Evolutionary conservation across 2,329 filamentous ascomycete genomes (phyloP).

Genomic region (Aschersonia sp.): DNA sequence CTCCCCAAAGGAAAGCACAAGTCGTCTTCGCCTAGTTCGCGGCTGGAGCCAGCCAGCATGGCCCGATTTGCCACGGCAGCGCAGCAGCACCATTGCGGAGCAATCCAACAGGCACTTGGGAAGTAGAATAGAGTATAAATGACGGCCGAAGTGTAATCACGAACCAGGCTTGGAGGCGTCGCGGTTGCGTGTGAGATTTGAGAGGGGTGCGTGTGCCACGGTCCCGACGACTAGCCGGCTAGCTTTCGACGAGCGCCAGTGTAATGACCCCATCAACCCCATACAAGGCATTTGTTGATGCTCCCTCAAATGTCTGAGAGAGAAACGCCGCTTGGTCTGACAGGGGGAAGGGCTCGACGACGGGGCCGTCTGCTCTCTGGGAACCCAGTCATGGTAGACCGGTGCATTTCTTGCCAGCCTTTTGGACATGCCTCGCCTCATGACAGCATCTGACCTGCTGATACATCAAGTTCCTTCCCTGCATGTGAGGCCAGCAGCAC

Average conservation of each 20-base stretch:
- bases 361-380: constrained; percentile 1
- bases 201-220: neutral
- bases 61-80: neutral
- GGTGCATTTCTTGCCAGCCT: neutral
- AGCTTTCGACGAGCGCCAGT: neutral
- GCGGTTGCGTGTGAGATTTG: constrained; percentile 1
- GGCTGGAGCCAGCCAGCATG: neutral
- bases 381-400: too few relatives aligned
- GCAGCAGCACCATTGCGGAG: neutral
- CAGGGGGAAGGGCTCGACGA: constrained; percentile 1
- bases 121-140: neutral
- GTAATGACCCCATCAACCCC: neutral
- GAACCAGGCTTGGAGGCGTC: constrained; percentile 1
- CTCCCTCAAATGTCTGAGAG: constrained; percentile 2
- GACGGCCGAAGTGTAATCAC: neutral
- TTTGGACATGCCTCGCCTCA: neutral
- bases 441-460: neutral
- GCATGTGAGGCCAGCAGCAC: neutral
- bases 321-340: constrained; percentile 1
- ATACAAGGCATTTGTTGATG: neutral
- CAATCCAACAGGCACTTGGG: neutral
- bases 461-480: too few relatives aligned
- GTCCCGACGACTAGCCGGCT: neutral
- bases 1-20: neutral
- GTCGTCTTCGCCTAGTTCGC: neutral